These are phyloP conservation scores for Xylaria sp. DNA, from an alignment of 2,329 filamentous ascomycete genomes.

Conservation along the genomic window DNA sequence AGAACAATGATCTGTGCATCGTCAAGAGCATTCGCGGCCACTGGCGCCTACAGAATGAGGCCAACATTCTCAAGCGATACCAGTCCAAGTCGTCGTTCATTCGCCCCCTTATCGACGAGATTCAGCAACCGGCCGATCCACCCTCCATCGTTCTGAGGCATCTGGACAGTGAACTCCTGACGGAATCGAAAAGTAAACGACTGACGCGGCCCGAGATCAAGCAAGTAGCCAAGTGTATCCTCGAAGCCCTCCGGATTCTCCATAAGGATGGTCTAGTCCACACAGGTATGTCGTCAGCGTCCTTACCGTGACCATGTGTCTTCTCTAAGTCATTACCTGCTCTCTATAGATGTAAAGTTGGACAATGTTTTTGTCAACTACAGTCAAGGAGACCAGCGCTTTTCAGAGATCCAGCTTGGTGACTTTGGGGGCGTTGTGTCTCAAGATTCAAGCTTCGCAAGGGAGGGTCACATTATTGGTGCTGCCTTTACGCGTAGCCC, in stretches of 20 bases:
- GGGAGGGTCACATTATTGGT: constrained; percentile 42
- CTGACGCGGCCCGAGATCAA: constrained; percentile 46
- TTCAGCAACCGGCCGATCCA: constrained; percentile 37
- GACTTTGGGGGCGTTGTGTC: constrained; percentile 43
- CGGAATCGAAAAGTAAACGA: constrained; percentile 43
- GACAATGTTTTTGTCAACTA: constrained; percentile 46
- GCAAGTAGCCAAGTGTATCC: constrained; percentile 41
- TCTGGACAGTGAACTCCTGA: constrained; percentile 43
- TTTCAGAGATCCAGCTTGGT: constrained; percentile 45
- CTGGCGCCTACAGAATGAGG: constrained; percentile 47
- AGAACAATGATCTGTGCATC: constrained; percentile 40
- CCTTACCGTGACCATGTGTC: background rate
- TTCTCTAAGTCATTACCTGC: constrained; percentile 22
- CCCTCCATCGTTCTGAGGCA: constrained; percentile 42
- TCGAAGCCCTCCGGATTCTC: constrained; percentile 41
- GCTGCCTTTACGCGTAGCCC: constrained; percentile 43
- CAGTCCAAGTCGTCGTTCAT: constrained; percentile 40
- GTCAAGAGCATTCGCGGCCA: constrained; percentile 44
- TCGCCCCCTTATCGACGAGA: constrained; percentile 44
- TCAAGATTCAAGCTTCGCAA: constrained; percentile 41
- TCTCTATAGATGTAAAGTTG: constrained; percentile 43
- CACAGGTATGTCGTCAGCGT: constrained; percentile 37
- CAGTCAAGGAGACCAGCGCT: constrained; percentile 37
- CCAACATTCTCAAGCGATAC: constrained; percentile 42
- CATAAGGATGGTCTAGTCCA: constrained; percentile 44